phyloP scores from a whole-genome alignment of 192 early-diverging fungal species.

The Backusella luteola region DNA sequence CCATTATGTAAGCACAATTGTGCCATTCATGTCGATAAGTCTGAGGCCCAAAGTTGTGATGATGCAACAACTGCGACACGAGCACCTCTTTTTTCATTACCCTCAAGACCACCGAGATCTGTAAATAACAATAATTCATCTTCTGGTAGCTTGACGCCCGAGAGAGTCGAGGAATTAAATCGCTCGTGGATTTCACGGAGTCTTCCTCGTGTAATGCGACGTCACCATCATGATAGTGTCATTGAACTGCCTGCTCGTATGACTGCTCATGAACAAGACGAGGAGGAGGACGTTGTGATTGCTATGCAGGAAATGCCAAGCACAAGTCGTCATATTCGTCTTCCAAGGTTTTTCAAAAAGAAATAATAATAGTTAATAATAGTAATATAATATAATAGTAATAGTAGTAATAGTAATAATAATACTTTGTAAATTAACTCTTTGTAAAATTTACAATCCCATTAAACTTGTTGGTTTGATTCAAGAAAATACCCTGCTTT shows the following conservation, averaged over 20 bases:
- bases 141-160: constrained; percentile 29
- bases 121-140: neutral
- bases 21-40: constrained; percentile 14
- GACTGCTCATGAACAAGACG: constrained; percentile 4
- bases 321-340: constrained; percentile 2
- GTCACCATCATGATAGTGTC: constrained; percentile 17
- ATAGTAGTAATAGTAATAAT: neutral
- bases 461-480: too few species aligned
- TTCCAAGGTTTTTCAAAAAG: constrained; percentile 4
- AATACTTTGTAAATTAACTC: neutral
- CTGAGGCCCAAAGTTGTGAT: neutral
- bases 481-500: too few species aligned
- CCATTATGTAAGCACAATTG: constrained; percentile 58
- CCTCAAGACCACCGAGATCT: constrained; percentile 6
- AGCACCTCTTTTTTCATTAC: neutral
- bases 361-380: neutral
- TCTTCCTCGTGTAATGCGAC: constrained; percentile 35
- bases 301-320: constrained; percentile 8
- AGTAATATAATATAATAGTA: neutral
- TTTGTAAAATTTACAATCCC: neutral
- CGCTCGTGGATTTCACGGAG: constrained; percentile 34
- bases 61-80: neutral
- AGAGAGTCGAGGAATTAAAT: constrained; percentile 30
- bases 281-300: neutral
- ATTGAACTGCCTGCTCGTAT: constrained; percentile 27